Evolutionary conservation across 2,329 filamentous ascomycete species (phyloP).

Genomic region (Fusarium sp.): DNA sequence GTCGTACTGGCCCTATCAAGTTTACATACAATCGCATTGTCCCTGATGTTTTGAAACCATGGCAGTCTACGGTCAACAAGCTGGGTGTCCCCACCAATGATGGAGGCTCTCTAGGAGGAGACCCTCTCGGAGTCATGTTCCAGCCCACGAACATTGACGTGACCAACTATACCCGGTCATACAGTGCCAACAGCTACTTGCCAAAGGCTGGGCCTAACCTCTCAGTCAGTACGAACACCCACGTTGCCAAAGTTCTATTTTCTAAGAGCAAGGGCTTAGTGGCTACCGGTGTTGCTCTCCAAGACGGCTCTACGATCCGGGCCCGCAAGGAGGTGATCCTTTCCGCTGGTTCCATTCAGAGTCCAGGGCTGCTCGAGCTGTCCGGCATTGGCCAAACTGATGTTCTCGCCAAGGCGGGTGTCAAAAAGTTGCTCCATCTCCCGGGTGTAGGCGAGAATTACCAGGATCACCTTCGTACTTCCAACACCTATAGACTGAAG

Average conservation of each 20-base stretch:
- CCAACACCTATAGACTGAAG: slow-evolving; percentile 8
- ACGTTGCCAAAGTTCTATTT: slow-evolving; percentile 1
- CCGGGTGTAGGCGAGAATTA: slow-evolving; percentile 6
- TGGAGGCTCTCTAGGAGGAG: slow-evolving; percentile 59
- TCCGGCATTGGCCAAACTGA: background rate
- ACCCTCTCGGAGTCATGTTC: slow-evolving; percentile 61
- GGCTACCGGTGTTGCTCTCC: background rate
- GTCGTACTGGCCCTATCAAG: slow-evolving; percentile 45
- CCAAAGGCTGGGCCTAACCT: slow-evolving; percentile 58
- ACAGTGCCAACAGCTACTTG: slow-evolving; percentile 61
- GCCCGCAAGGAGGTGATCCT: slow-evolving; percentile 12
- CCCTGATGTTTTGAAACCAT: slow-evolving; percentile 59
- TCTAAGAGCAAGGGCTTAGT: background rate
- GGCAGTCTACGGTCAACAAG: slow-evolving; percentile 57
- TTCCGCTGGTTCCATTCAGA: slow-evolving; percentile 16
- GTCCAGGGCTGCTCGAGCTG: background rate
- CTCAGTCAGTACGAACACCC: slow-evolving; percentile 8
- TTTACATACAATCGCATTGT: slow-evolving; percentile 57
- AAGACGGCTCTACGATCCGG: background rate
- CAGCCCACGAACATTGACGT: slow-evolving; percentile 62
- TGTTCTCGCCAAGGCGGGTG: background rate
- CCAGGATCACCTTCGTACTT: slow-evolving; percentile 11
- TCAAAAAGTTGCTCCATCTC: background rate
- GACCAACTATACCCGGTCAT: slow-evolving; percentile 62
- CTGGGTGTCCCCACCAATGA: slow-evolving; percentile 47